phyloP scores from a whole-genome alignment of 108 stramenopile genomes.

The Fragilaria radians region DNA sequence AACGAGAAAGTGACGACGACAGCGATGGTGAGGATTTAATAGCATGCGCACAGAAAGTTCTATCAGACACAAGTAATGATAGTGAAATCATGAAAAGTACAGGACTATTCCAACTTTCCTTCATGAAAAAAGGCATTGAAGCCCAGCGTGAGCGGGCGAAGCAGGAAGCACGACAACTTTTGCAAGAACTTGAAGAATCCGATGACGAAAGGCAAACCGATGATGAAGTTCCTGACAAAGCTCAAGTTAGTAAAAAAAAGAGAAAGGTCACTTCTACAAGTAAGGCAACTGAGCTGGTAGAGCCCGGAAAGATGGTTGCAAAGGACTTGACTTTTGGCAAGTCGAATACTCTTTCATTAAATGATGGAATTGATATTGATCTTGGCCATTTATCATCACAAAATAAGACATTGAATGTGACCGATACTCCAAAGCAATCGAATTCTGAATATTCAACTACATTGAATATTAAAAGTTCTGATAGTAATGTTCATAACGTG shows the following conservation, averaged over 20 bases:
- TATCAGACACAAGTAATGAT: slow-evolving; percentile 31
- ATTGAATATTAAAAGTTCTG: slow-evolving; percentile 3
- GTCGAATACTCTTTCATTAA: slow-evolving; percentile 43
- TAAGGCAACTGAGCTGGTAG: slow-evolving; percentile 56
- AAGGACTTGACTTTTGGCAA: slow-evolving; percentile 69
- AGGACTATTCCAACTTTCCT: slow-evolving; percentile 85
- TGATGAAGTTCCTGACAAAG: slow-evolving; percentile 20
- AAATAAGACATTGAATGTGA: not conserved
- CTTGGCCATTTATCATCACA: not conserved
- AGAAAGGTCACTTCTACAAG: slow-evolving; percentile 49
- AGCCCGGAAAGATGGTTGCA: slow-evolving; percentile 75
- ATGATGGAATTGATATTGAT: slow-evolving; percentile 18
- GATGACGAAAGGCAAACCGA: slow-evolving; percentile 37
- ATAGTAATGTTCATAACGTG: slow-evolving; percentile 8
- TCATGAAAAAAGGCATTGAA: slow-evolving; percentile 92
- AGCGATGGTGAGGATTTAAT: slow-evolving; percentile 61
- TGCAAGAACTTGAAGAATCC: slow-evolving; percentile 87
- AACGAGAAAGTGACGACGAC: slow-evolving; percentile 28
- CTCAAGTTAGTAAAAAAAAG: slow-evolving; percentile 16
- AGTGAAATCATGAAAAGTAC: slow-evolving; percentile 33
- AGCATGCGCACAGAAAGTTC: slow-evolving; percentile 50
- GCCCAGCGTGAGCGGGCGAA: slow-evolving; percentile 75
- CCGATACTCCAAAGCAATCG: not conserved
- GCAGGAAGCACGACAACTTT: slow-evolving; percentile 78
- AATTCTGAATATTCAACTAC: slow-evolving; percentile 6